phyloP scores from a whole-genome alignment of 192 early-diverging fungal species.

The Allomyces arbusculus region DNA sequence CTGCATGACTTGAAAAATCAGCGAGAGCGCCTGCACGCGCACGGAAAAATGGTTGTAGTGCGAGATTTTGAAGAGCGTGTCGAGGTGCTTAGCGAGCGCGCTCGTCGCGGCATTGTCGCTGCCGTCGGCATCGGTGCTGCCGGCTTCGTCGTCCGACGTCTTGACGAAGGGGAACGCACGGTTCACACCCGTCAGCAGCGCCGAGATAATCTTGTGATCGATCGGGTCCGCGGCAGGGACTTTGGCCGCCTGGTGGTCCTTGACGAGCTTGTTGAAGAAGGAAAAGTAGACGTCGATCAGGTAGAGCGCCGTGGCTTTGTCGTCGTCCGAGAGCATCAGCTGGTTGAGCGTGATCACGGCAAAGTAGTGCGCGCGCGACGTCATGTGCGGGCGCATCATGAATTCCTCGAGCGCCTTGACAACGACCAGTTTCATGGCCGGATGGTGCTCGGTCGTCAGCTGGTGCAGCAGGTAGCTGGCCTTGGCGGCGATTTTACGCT shows the following conservation, averaged over 20 bases:
- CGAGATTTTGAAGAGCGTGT: slow-evolving; percentile 76
- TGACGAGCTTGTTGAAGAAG: slow-evolving; percentile 66
- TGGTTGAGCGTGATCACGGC: slow-evolving; percentile 81
- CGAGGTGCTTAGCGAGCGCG: slow-evolving; percentile 33
- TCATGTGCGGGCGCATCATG: slow-evolving; percentile 47
- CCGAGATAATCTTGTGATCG: slow-evolving; percentile 70
- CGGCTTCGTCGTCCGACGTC: slow-evolving; percentile 44
- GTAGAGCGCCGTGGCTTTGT: slow-evolving; percentile 54
- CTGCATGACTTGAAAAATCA: slow-evolving; percentile 56
- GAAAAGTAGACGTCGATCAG: slow-evolving; percentile 80
- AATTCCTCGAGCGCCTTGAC: slow-evolving; percentile 73
- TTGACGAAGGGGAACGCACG: slow-evolving; percentile 81
- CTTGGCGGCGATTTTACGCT: slow-evolving; percentile 70
- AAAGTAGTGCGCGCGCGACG: slow-evolving; percentile 74
- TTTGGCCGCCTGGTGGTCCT: slow-evolving; percentile 15
- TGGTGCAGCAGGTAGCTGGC: slow-evolving; percentile 54
- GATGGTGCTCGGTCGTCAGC: slow-evolving; percentile 48
- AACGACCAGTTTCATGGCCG: slow-evolving; percentile 76
- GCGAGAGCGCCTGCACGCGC: slow-evolving; percentile 73
- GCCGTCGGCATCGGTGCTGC: neutral
- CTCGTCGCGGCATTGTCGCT: neutral
- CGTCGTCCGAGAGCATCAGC: slow-evolving; percentile 56
- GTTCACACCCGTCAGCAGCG: slow-evolving; percentile 82
- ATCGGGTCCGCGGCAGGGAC: slow-evolving; percentile 29
- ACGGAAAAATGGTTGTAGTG: slow-evolving; percentile 81